Percentiles rank a stretch among this genome's conserved stretches.
phyloP scores from a whole-genome alignment of 306 rosid species.

The Macrotyloma uniflorum region DNA sequence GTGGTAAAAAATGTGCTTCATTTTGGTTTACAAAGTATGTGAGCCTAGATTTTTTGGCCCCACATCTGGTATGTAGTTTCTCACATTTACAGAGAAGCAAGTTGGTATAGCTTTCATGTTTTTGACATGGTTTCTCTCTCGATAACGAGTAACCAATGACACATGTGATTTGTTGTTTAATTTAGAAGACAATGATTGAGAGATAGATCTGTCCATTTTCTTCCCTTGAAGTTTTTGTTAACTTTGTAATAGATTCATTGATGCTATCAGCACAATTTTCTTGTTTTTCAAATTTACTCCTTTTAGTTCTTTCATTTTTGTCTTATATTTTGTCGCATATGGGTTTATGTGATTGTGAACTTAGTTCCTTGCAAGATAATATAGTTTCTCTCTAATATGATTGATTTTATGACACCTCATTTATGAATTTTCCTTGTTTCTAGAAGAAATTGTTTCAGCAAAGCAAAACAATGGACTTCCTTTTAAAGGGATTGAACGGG shows the following conservation, averaged over 20 bases:
- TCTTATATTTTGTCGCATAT: neutral
- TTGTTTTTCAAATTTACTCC: constrained; percentile 15
- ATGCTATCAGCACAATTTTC: neutral
- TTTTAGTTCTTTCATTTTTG: constrained; percentile 7
- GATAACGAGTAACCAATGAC: neutral
- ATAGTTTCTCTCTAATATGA: neutral
- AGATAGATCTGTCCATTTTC: neutral
- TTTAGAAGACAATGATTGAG: neutral
- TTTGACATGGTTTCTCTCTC: neutral
- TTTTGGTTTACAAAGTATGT: neutral
- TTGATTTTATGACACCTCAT: neutral
- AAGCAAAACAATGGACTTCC: constrained; percentile 57
- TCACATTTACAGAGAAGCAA: neutral
- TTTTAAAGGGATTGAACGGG: constrained; percentile 55
- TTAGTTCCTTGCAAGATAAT: neutral
- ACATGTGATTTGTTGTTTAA: constrained; percentile 15
- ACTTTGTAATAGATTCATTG: neutral
- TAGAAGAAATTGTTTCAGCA: constrained; percentile 44
- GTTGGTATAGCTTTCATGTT: neutral
- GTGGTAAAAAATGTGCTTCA: neutral
- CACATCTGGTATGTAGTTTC: neutral
- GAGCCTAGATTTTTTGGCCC: neutral
- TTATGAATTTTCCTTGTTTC: constrained; percentile 7
- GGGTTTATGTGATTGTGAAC: neutral
- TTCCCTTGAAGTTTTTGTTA: neutral